phyloP scores from a whole-genome alignment of 805 yeast genomes.

The Torulaspora quercuum region DNA sequence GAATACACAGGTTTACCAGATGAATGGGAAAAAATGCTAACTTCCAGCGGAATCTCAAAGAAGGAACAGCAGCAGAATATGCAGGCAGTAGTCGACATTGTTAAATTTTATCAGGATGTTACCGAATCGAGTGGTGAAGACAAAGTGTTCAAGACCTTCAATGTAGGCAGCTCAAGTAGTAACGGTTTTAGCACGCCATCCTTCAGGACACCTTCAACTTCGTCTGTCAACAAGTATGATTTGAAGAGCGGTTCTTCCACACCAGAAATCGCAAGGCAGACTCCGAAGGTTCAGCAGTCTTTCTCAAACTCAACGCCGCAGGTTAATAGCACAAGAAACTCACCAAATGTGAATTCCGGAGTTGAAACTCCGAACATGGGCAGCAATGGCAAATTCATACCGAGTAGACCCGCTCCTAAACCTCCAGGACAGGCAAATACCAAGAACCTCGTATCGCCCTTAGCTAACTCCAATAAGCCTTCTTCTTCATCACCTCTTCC shows the following conservation, averaged over 20 bases:
- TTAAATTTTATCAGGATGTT: constrained; percentile 73
- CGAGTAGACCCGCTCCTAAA: constrained; percentile 66
- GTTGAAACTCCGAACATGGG: constrained; percentile 1
- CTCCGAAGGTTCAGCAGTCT: constrained; percentile 18
- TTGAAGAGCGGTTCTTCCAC: constrained; percentile 31
- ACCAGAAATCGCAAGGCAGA: constrained; percentile 20
- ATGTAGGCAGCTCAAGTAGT: constrained; percentile 28
- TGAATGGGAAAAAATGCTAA: constrained; percentile 83
- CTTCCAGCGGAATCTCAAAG: constrained; percentile 82
- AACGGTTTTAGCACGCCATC: constrained; percentile 30
- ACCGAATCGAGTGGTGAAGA: constrained; percentile 42
- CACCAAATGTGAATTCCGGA: constrained; percentile 5
- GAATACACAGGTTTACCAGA: constrained; percentile 88
- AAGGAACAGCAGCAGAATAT: constrained; percentile 90
- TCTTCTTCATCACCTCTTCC: constrained; percentile 8
- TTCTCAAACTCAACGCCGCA: constrained; percentile 12
- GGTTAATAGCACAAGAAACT: constrained; percentile 4
- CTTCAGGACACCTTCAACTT: constrained; percentile 35
- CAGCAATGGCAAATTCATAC: constrained; percentile 47
- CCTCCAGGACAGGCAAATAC: constrained; percentile 41
- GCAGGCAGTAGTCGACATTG: constrained; percentile 88
- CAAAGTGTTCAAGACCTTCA: constrained; percentile 41
- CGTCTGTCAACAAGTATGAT: constrained; percentile 19
- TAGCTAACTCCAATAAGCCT: constrained; percentile 5
- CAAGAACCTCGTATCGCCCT: constrained; percentile 6